Evolutionary conservation across 2,329 filamentous ascomycete species (phyloP).

Genomic region (Calonectria hongkongensis): DNA sequence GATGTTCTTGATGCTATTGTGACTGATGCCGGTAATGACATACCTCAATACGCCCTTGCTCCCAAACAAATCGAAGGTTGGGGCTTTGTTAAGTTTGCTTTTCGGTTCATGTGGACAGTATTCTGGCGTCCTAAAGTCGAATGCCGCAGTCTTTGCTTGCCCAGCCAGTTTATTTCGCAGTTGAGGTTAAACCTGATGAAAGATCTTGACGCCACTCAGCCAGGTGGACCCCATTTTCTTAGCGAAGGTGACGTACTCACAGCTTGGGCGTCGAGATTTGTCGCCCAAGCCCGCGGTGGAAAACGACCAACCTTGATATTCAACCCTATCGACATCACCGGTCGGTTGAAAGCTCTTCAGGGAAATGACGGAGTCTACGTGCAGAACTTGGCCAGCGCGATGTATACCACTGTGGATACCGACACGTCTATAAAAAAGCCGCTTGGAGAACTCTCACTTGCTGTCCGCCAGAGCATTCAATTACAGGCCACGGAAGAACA

Average conservation of each 20-base stretch:
- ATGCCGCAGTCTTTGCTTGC: neutral
- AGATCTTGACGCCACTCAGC: neutral
- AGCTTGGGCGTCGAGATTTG: conserved; percentile 4
- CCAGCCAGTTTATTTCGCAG: neutral
- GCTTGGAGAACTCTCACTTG: neutral
- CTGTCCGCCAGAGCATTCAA: neutral
- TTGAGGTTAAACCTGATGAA: neutral
- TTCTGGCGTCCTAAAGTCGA: neutral
- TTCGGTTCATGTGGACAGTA: neutral
- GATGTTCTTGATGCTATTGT: neutral
- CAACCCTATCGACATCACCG: neutral
- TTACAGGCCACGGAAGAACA: neutral
- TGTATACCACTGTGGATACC: neutral
- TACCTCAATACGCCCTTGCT: neutral
- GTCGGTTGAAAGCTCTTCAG: neutral
- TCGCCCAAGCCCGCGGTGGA: conserved; percentile 2
- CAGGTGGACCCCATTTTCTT: neutral
- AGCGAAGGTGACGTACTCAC: neutral
- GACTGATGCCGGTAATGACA: no score
- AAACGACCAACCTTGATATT: neutral
- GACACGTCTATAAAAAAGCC: neutral
- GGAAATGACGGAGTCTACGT: neutral
- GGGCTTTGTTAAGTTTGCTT: neutral
- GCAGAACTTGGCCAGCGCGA: neutral
- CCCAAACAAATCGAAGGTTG: neutral